Conservation (phyloP, 2,329 filamentous ascomycete species). For the Seiridium unicorne region DNA sequence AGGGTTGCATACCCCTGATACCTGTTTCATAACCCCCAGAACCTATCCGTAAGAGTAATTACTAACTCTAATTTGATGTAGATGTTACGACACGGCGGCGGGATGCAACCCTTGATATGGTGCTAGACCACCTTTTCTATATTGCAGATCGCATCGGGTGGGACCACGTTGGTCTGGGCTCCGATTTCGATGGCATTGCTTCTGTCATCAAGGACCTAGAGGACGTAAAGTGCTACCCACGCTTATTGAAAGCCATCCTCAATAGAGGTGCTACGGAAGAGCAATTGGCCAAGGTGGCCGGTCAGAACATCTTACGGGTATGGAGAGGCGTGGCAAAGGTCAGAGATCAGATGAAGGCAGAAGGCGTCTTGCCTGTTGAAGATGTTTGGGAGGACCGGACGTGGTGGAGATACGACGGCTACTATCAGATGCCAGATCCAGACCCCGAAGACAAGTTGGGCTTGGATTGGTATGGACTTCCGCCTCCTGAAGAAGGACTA, state of each 20-base stretch:
- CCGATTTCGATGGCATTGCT: constrained; percentile 34
- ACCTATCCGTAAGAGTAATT: no score
- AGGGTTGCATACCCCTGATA: no score
- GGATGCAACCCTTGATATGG: constrained; percentile 25
- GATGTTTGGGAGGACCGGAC: constrained; percentile 30
- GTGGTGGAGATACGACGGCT: constrained; percentile 31
- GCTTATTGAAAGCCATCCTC: constrained; percentile 28
- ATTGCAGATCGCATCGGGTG: constrained; percentile 28
- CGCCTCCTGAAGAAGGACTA: constrained; percentile 18
- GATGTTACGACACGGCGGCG: constrained; percentile 10
- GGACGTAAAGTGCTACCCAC: constrained; percentile 18
- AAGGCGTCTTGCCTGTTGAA: constrained; percentile 29
- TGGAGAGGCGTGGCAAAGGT: constrained; percentile 23
- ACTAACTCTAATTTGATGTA: no score
- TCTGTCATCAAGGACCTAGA: constrained; percentile 22
- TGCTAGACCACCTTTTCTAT: constrained; percentile 31
- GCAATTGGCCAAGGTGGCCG: constrained; percentile 32
- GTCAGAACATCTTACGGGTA: constrained; percentile 35
- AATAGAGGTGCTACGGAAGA: constrained; percentile 36
- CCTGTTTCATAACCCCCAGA: no score
- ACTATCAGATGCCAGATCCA: constrained; percentile 30
- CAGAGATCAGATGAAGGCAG: constrained; percentile 25
- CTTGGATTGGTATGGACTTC: constrained; percentile 26
- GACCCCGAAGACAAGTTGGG: constrained; percentile 30
- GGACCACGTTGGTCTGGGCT: constrained; percentile 36